phyloP scores from a whole-genome alignment of 2,329 filamentous ascomycete species.

The Pseudonectria foliicola region DNA sequence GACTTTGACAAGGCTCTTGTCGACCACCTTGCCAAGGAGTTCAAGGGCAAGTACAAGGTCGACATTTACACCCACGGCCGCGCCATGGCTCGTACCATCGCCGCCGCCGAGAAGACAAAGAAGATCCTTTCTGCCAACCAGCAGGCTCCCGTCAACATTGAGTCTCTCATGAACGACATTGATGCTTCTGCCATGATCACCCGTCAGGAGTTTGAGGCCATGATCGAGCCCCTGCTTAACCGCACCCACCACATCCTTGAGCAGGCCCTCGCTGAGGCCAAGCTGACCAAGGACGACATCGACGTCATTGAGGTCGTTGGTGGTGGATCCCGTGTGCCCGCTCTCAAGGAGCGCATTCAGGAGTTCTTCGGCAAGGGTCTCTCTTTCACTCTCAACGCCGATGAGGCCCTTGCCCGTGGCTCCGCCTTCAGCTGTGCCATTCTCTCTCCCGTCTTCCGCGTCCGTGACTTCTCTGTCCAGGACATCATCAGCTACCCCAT shows the following conservation, averaged over 20 bases:
- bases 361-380: conserved; percentile 87
- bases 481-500: conserved; percentile 98
- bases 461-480: conserved; percentile 95
- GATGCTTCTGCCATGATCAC: conserved; percentile 87
- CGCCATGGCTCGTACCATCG: conserved; percentile 77
- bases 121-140: conserved; percentile 97
- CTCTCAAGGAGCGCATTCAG: conserved; percentile 84
- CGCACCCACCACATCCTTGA: conserved; percentile 70
- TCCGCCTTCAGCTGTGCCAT: conserved; percentile 98
- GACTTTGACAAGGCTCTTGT: conserved; percentile 94
- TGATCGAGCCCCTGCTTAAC: conserved; percentile 76
- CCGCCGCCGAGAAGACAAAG: conserved; percentile 94
- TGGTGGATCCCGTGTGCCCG: conserved; percentile 86
- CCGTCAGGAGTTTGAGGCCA: conserved; percentile 86
- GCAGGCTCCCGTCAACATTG: conserved; percentile 86
- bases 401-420: conserved; percentile 91
- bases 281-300: conserved; percentile 85
- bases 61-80: conserved; percentile 88
- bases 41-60: conserved; percentile 96
- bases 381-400: conserved; percentile 96
- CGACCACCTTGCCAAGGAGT: conserved; percentile 91
- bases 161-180: conserved; percentile 97
- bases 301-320: conserved; percentile 90
- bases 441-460: conserved; percentile 93
- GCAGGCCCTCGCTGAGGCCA: conserved; percentile 89